Base-by-base conservation (phyloP, 2,329 filamentous ascomycete species). In the Mycosphaerella sp. region DNA sequence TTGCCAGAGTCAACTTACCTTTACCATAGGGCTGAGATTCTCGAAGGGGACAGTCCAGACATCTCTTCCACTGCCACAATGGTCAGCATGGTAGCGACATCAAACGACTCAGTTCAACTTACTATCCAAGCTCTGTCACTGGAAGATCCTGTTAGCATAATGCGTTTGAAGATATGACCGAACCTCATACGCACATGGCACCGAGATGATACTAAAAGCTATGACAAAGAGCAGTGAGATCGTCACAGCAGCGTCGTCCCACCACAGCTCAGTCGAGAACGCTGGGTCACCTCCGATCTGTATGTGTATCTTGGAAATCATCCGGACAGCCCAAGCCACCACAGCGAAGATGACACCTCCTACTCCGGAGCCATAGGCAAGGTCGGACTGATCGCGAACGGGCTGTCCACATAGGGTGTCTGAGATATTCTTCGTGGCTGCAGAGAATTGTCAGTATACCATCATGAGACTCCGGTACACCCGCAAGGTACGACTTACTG, bases 271-370 rank as follows among this genome's bases (percentile, higher is more conserved):
- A 1, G 41, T 42, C 41, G 42, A 41, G 9, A 53, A 16, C 6
- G 28, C 17, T 3, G 30, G n/a, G n/a, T 30, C 41, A 5, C 32
- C 18, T 3, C 30, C 41, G 7, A 21, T 16, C 8, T 30, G 41
- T 8, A 50, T 42, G 28, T 54, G 49, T 13, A 57, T 18, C 42
- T 58, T 58, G 14, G 55, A 58, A 13, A 44, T 21, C 13, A 55
- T 49, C 4, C 55, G 53, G 16, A 55, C 16, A 1, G 42, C 34
- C n/a, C 41, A 52, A 10, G 47, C 46, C 9, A 58, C 14, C 10
- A 45, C 27, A 4, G 55, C 50, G 17, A 55, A 30, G 3, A 45
- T 41, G 12, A 55, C 39, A 16, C 50, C 46, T 12, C 43, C 53
- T 7, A 55, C 32, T 14, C 34, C 47, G 16, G 17, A 47, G 37